Base-by-base conservation (phyloP, 1,284 basidiomycete genomes). In the Trametes sp. region DNA sequence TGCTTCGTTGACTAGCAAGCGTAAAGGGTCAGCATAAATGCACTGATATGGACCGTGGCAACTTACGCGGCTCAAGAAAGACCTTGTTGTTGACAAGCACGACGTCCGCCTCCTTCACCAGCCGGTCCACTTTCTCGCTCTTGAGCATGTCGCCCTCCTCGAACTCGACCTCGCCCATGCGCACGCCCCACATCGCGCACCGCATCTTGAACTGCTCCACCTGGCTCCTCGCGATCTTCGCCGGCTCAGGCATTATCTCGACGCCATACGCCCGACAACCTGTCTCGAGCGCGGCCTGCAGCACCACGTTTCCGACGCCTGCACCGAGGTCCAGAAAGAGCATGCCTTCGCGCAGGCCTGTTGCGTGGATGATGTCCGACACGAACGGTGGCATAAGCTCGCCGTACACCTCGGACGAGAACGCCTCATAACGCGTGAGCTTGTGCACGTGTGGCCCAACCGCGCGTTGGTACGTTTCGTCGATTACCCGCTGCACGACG, bases 71-170 rank as follows among this genome's bases (percentile, higher is more conserved):
- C 70, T 89, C 84, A 57, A 83, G 80, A 72, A 92, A 93, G 1
- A 92, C 89, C 76, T 91, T 93, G 73, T 92, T 93, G 72, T 93
- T 92, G 51, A 92, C 88, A 58, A 93, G 74, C 11, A 93, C 86
- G 6, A 93, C 89, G 68, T 93, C 90, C 4, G 91, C 90, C 69
- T 87, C 74, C 10, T 82, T 75, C 64, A 93, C 82, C 54, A 91
- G 75, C 72, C 87, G 82, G 59, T 85, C 81, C 48, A 90, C 83
- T 44, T 86, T 78, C 44, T 67, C 71, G 72, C 88, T 90, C 65
- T 79, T 76, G 54, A 92, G 76, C 88, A 93, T 92, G 69, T 93
- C 84, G 0, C 88, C 89, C 71, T 90, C 81, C 72, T 90, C 88
- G 10, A 92, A 75, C 74, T 92, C 90, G 38, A 91, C 84, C 2